A percentile compares a stretch with the other conserved stretches of the same genome.
Conservation (phyloP, 129 eudicot genomes). For the sunflower (Helianthus annuus) region DNA sequence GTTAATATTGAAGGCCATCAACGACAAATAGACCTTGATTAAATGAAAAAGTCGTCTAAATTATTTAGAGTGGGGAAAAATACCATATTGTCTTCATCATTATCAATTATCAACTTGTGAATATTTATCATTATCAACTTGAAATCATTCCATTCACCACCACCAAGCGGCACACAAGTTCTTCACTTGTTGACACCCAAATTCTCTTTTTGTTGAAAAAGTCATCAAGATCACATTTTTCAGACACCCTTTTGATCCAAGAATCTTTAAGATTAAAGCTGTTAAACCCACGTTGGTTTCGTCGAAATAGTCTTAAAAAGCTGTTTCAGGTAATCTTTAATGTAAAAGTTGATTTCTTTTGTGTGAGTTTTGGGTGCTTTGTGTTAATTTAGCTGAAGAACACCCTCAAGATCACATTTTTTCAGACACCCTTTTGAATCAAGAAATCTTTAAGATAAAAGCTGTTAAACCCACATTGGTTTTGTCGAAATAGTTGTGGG, state of each 20-base stretch:
- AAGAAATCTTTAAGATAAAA: constrained; percentile 28
- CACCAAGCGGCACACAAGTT: constrained; percentile 26
- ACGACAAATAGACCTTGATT: not conserved
- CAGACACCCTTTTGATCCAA: constrained; percentile 16
- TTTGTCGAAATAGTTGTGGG: constrained; percentile 31
- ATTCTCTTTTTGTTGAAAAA: constrained; percentile 11
- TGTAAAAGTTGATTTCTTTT: constrained; percentile 18
- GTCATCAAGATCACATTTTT: constrained; percentile 16
- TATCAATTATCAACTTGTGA: too few relatives aligned
- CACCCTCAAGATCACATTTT: constrained; percentile 15
- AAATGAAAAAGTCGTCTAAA: not conserved
- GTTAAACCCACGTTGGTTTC: constrained; percentile 34
- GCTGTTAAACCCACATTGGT: constrained; percentile 31
- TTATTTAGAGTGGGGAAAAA: not conserved
- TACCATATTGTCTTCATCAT: not conserved
- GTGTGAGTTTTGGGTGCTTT: constrained; percentile 12
- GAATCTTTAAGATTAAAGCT: constrained; percentile 29
- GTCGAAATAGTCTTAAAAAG: constrained; percentile 21
- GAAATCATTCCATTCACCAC: constrained; percentile 8
- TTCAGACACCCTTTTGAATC: constrained; percentile 13
- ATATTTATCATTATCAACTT: constrained; percentile 9
- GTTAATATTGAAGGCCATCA: constrained; percentile 4
- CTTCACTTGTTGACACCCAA: constrained; percentile 33
- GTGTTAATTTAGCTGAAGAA: too few relatives aligned
- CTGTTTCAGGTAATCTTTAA: constrained; percentile 29